These are phyloP conservation scores for Colletotrichum gloeosporioides DNA, from an alignment of 2,329 filamentous ascomycete genomes.

Conservation along the genomic window DNA sequence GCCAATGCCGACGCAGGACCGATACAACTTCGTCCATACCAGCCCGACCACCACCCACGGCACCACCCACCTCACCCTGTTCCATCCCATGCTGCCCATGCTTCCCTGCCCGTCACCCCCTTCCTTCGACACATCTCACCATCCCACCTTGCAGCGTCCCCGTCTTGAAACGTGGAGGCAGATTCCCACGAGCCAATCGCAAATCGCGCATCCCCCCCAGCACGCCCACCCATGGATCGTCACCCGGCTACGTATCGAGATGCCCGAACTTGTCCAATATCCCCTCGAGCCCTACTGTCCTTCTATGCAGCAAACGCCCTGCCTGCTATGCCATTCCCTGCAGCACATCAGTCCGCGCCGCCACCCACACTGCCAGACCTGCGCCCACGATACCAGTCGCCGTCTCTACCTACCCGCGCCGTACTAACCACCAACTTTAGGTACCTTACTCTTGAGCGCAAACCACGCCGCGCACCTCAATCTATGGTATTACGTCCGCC, in stretches of 20 bases:
- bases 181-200: slow-evolving; percentile 15
- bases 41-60: background rate
- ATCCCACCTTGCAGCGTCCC: slow-evolving; percentile 17
- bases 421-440: background rate
- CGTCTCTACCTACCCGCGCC: background rate
- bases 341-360: slow-evolving; percentile 12
- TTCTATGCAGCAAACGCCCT: slow-evolving; percentile 4
- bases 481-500: background rate
- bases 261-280: background rate
- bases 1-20: background rate
- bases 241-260: slow-evolving; percentile 5
- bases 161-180: slow-evolving; percentile 19
- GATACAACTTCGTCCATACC: slow-evolving; percentile 9
- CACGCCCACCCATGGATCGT: background rate
- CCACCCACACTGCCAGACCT: background rate
- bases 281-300: background rate
- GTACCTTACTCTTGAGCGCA: background rate
- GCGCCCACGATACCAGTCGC: background rate
- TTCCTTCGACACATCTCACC: slow-evolving; percentile 11
- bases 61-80: background rate
- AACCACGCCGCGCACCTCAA: background rate
- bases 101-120: background rate
- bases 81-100: slow-evolving; percentile 8
- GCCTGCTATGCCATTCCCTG: slow-evolving; percentile 6
- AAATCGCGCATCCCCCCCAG: background rate